Base-by-base conservation (phyloP, 306 rosid genomes). In the Parietaria judaica region DNA sequence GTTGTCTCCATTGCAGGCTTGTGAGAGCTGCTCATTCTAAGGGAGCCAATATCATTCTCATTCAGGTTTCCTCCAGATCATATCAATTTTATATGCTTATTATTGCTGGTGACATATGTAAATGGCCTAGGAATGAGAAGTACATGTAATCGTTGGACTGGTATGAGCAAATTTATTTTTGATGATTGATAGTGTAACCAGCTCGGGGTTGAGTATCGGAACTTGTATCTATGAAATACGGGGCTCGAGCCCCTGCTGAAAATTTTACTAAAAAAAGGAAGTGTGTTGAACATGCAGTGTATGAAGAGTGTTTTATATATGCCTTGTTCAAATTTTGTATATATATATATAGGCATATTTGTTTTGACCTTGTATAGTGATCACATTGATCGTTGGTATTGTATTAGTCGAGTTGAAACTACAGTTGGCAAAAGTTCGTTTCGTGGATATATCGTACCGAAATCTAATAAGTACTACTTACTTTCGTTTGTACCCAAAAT, bases 41-140 rank as follows among this genome's bases (percentile, higher is more conserved):
- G 63, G 98, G 98, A 54, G 96, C 96, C 46, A 84, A 82, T 69
- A 86, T 92, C 46, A 68, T 92, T 72, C 96, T 92, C 43, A 80
- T 92, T 72, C 98, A 92, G 91, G 98, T 88, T 49, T 56, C 1
- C 46, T 37, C 17, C 12, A 6, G 8, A 49, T 39, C 36, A 43
- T 41, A 34, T 45, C 10, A 45, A 16, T 8, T 41, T 3, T 12
- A 61, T 23, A 23, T 17, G 3, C 14, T 23, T 58, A 3, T 3
- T 57, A 13, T n/a, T n/a, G n/a, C n/a, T n/a, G n/a, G n/a, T n/a
- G n/a, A n/a, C n/a, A n/a, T n/a, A n/a, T n/a, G n/a, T n/a, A n/a
- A n/a, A n/a, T 36, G 61, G 14, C 7, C 5, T 6, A 53, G 31
- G 31, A 2, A 23, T 23, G 31, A 48, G 4, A 14, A 8, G 52